These are phyloP conservation scores for Tetrahymena thermophila DNA, from an alignment of 73 alveolate species.

Conservation along the genomic window DNA sequence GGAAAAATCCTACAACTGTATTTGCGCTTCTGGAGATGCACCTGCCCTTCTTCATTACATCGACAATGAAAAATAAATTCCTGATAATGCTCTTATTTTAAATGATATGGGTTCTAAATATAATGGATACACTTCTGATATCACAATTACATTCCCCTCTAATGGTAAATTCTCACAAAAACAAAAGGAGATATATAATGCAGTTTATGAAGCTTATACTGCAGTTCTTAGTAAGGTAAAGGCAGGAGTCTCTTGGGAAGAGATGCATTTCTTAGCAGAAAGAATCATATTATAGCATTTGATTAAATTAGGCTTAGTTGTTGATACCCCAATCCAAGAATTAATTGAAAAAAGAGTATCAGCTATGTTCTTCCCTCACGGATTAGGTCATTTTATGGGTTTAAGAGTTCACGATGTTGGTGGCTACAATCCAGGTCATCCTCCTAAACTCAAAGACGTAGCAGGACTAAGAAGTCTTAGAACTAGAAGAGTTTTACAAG, in stretches of 20 bases:
- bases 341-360: conserved; percentile 82
- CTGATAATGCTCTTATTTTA: conserved; percentile 63
- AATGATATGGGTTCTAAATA: conserved; percentile 79
- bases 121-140: conserved; percentile 93
- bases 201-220: conserved; percentile 79
- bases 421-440: conserved; percentile 86
- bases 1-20: conserved; percentile 70
- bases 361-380: conserved; percentile 96
- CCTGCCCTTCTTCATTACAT: conserved; percentile 85
- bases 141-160: conserved; percentile 91
- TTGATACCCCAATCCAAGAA: conserved; percentile 69
- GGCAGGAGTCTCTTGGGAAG: conserved; percentile 94
- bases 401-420: conserved; percentile 98
- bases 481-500: conserved; percentile 86
- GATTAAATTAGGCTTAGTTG: conserved; percentile 74
- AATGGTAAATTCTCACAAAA: conserved; percentile 79
- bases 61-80: conserved; percentile 63
- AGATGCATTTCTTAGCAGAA: conserved; percentile 97
- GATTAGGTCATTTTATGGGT: conserved; percentile 97
- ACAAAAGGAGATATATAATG: conserved; percentile 65
- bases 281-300: conserved; percentile 79
- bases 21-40: conserved; percentile 82
- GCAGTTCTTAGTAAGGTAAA: conserved; percentile 61
- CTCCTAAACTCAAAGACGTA: conserved; percentile 46
- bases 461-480: conserved; percentile 87